Evolutionary conservation across 345 rosid genomes (phyloP), one percentile per base, ranked within the genome.

Genomic region (Salix viminalis): DNA sequence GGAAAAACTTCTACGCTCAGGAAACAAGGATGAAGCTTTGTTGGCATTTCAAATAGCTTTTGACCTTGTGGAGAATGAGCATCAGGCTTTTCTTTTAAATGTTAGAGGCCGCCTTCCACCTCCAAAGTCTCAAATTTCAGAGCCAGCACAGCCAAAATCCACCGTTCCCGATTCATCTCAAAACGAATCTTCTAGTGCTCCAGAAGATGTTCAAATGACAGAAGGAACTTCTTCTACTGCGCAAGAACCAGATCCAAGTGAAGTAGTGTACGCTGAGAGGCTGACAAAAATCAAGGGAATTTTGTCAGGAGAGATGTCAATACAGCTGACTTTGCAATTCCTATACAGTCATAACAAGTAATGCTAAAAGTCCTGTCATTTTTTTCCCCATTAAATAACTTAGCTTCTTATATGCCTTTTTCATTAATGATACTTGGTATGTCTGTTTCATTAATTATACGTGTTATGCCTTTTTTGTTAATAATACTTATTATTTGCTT

Each of bases 11-110:
- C 88, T 96, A 41, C 89, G 86, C 34, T 94, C 99, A 1, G 89
- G 84, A 46, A 91, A 84, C 83, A 94, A 90, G 83, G 97, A 96
- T 75, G 97, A 96, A 79, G 90, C 91, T 76, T 85, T 96, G 80
- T 80, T 91, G 77, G 96, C 99, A 76, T 89, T 90, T 79, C 99
- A 96, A 86, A 85, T 96, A 76, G 94, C 97, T 26, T 96, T 96
- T 83, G 98, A 96, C 83, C 98, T 96, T 76, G 93, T 92, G 50
- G 98, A 96, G 91, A 96, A 94, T 68, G 99, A 96, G 87, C 97
- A 90, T 83, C 98, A 94, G 81, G 98, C 98, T 78, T 94, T 96
- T 89, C 97, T 96, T 72, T 77, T 96, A 78, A 94, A 91, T 83
- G 97, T 96, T 60, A 89, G 94, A 84, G 91, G 89, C 83, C 92